phyloP scores from a whole-genome alignment of 2,329 filamentous ascomycete species.

The Emmonsiellopsis sp. region DNA sequence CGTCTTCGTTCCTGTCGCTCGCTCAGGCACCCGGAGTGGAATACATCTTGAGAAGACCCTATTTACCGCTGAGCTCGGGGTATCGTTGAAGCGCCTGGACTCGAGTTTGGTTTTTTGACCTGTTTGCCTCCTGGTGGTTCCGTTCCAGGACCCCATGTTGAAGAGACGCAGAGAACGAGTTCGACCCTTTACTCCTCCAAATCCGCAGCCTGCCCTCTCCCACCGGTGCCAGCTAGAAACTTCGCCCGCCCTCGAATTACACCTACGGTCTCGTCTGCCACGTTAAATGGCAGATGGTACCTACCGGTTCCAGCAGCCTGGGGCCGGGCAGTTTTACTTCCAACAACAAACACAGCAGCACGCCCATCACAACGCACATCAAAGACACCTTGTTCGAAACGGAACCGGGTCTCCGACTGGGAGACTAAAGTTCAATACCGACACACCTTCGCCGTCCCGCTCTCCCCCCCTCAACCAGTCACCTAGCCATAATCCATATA shows the following conservation, averaged over 20 bases:
- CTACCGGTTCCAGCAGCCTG: conserved; percentile 46
- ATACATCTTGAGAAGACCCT: not conserved
- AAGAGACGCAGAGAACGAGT: conserved; percentile 40
- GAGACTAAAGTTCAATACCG: conserved; percentile 35
- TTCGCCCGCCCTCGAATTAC: conserved; percentile 21
- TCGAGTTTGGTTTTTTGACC: not conserved
- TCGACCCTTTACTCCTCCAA: conserved; percentile 27
- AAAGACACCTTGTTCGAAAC: conserved; percentile 35
- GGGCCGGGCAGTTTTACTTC: conserved; percentile 42
- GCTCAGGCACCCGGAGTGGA: not conserved
- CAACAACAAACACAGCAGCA: conserved; percentile 18
- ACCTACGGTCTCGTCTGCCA: conserved; percentile 36
- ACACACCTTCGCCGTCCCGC: conserved; percentile 40
- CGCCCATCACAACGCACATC: conserved; percentile 32
- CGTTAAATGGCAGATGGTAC: conserved; percentile 48
- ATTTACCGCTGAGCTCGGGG: not conserved
- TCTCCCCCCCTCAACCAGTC: conserved; percentile 36
- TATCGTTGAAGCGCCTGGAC: not conserved
- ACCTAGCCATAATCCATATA: conserved; percentile 33
- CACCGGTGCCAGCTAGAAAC: conserved; percentile 17
- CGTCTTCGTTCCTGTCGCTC: not conserved
- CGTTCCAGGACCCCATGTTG: conserved; percentile 35
- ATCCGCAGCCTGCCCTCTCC: conserved; percentile 16
- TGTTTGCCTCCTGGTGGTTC: conserved; percentile 12
- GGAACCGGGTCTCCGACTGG: conserved; percentile 37